These are phyloP conservation scores for Trichoderma atroviride DNA, from an alignment of 2,329 filamentous ascomycete genomes.

Conservation along the genomic window DNA sequence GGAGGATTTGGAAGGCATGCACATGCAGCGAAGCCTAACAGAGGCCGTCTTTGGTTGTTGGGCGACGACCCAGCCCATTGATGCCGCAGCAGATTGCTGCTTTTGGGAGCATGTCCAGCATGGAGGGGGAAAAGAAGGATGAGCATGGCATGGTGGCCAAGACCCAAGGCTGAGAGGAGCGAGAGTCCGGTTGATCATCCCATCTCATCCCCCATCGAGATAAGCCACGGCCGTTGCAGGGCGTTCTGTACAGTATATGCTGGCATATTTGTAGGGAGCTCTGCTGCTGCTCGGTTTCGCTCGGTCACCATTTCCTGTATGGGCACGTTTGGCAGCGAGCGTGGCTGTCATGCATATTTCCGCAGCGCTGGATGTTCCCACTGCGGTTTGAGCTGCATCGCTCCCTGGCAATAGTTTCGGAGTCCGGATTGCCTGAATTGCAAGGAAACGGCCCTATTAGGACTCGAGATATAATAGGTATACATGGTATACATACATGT, in stretches of 20 bases:
- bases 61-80: background rate
- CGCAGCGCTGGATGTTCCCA: conserved; percentile 14
- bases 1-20: background rate
- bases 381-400: conserved; percentile 12
- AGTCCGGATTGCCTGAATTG: background rate
- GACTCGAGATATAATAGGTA: background rate
- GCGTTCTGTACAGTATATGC: background rate
- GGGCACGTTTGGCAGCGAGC: background rate
- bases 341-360: conserved; percentile 21
- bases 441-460: background rate
- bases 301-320: no score
- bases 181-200: conserved; percentile 2
- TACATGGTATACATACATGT: no score
- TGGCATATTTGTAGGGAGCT: background rate
- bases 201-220: background rate
- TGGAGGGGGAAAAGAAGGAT: background rate
- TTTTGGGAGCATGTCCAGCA: background rate
- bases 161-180: conserved; percentile 13
- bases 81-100: background rate
- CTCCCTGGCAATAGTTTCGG: background rate
- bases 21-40: conserved; percentile 23
- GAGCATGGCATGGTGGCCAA: background rate
- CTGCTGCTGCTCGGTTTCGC: background rate
- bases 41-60: background rate
- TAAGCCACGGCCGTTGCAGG: conserved; percentile 11